phyloP scores from a whole-genome alignment of 129 eudicot species.

The Heracleum sosnowskyi region DNA sequence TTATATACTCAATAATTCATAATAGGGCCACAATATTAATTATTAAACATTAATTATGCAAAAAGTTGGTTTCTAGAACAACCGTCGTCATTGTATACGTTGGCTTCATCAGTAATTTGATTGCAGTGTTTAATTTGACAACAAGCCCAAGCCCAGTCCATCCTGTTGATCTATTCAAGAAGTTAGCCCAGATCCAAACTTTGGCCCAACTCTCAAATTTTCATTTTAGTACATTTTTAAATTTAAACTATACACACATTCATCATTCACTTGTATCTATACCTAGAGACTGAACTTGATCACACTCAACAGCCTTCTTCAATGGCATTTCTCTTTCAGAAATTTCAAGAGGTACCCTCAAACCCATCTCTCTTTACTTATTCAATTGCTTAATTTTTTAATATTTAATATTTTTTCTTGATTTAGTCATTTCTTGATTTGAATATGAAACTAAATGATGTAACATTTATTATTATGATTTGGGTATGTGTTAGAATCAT shows the following conservation, averaged over 20 bases:
- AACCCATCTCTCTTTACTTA: not conserved
- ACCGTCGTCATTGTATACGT: not conserved
- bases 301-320: not conserved
- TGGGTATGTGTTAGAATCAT: not conserved
- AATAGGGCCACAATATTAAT: not conserved
- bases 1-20: not conserved
- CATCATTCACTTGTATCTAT: not conserved
- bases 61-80: not conserved
- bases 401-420: not conserved
- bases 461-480: not conserved
- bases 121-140: no score
- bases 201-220: not conserved
- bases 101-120: not conserved
- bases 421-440: not conserved
- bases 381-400: not conserved
- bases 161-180: not conserved
- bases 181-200: not conserved
- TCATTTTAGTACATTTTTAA: not conserved
- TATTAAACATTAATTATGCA: not conserved
- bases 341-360: constrained; percentile 66
- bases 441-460: not conserved
- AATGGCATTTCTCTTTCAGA: constrained; percentile 66
- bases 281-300: not conserved
- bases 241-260: not conserved
- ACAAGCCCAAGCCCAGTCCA: not conserved